phyloP scores from a whole-genome alignment of 371 early-diverging fungal species.

The Mortierella sp. region DNA sequence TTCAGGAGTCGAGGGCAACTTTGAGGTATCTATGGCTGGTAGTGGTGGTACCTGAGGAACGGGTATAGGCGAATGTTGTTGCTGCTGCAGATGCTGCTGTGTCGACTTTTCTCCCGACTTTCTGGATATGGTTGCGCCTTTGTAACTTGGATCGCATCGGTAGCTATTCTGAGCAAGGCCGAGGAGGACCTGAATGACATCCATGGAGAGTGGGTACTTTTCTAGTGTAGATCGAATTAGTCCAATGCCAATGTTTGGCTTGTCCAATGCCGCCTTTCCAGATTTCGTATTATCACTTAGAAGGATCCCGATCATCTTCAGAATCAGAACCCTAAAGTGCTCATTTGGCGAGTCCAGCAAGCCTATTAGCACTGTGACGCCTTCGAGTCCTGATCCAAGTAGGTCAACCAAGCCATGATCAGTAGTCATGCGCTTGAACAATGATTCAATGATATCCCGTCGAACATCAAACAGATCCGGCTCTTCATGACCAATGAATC shows the following conservation, averaged over 20 bases:
- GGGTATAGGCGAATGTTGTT: slow-evolving; percentile 4
- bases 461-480: slow-evolving; percentile 47
- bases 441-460: slow-evolving; percentile 53
- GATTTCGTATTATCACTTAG: slow-evolving; percentile 56
- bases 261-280: slow-evolving; percentile 50
- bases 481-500: slow-evolving; percentile 54
- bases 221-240: slow-evolving; percentile 42
- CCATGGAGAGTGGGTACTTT: slow-evolving; percentile 53
- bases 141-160: slow-evolving; percentile 50
- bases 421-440: slow-evolving; percentile 54
- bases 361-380: slow-evolving; percentile 51
- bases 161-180: slow-evolving; percentile 55
- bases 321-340: slow-evolving; percentile 45
- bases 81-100: not conserved
- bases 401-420: slow-evolving; percentile 50
- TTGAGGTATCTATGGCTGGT: slow-evolving; percentile 4
- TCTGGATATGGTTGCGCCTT: slow-evolving; percentile 4
- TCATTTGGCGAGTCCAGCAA: slow-evolving; percentile 55
- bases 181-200: slow-evolving; percentile 52
- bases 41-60: slow-evolving; percentile 7
- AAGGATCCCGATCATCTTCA: slow-evolving; percentile 57
- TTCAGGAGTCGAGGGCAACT: not conserved
- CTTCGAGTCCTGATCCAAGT: slow-evolving; percentile 48
- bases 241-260: slow-evolving; percentile 53
- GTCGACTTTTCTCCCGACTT: slow-evolving; percentile 21